phyloP scores from a whole-genome alignment of 1,284 basidiomycete species.

The Cutaneotrichosporon sp. region DNA sequence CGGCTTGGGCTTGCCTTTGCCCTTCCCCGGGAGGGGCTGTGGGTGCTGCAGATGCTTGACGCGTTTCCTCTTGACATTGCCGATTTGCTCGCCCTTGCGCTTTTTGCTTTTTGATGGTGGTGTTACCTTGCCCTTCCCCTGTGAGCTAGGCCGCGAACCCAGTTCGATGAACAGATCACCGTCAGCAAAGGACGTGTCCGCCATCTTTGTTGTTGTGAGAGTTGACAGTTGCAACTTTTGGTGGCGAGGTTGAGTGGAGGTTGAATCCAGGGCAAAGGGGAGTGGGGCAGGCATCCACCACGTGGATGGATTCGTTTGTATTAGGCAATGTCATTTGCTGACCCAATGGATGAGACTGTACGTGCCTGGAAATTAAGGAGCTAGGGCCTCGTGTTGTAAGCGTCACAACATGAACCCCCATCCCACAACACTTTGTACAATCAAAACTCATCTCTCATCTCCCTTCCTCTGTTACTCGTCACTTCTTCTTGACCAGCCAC shows the following conservation, averaged over 20 bases:
- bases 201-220: background rate
- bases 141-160: constrained; percentile 3
- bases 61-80: constrained; percentile 2
- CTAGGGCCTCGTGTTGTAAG: background rate
- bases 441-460: background rate
- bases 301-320: background rate
- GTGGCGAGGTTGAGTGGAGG: constrained; percentile 2
- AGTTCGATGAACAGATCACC: constrained; percentile 27
- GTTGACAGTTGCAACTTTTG: constrained; percentile 9
- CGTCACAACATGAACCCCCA: background rate
- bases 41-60: background rate
- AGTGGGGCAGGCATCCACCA: background rate
- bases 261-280: background rate
- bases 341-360: background rate
- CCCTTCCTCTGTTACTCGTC: background rate
- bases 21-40: background rate
- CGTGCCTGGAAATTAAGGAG: constrained; percentile 1
- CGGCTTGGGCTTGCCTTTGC: background rate
- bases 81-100: constrained; percentile 12
- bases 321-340: background rate
- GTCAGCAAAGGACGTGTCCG: constrained; percentile 7
- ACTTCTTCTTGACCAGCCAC: background rate
- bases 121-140: background rate
- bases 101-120: constrained; percentile 8
- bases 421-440: background rate